These are phyloP conservation scores for Mercurialis annua DNA, from an alignment of 345 rosid species.

Conservation along the genomic window DNA sequence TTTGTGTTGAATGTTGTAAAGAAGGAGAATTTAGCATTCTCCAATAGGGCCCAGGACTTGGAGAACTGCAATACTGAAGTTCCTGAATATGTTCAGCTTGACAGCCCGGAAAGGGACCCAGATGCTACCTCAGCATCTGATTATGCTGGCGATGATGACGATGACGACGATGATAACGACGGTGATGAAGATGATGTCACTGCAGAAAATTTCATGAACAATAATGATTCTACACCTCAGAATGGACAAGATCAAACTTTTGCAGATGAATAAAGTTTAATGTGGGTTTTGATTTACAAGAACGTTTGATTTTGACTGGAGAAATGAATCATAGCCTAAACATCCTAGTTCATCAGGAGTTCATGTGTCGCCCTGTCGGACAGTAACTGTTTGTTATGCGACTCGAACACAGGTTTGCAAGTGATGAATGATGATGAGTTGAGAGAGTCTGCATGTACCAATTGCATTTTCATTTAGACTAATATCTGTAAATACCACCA, in stretches of 20 bases:
- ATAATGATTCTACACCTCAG: not conserved
- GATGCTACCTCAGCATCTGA: slow-evolving; percentile 72
- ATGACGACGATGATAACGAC: slow-evolving; percentile 32
- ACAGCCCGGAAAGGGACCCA: slow-evolving; percentile 56
- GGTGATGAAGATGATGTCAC: slow-evolving; percentile 10
- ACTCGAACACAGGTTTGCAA: too few relatives aligned
- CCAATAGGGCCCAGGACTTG: slow-evolving; percentile 34
- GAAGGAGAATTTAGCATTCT: slow-evolving; percentile 48
- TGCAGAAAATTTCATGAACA: not conserved
- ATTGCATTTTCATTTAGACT: too few relatives aligned
- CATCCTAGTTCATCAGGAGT: not conserved
- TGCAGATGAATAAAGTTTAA: slow-evolving; percentile 2
- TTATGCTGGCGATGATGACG: slow-evolving; percentile 17
- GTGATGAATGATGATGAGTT: too few relatives aligned
- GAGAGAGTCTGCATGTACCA: too few relatives aligned
- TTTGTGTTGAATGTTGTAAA: slow-evolving; percentile 69
- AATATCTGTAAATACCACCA: too few relatives aligned
- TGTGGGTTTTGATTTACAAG: not conserved
- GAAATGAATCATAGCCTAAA: not conserved
- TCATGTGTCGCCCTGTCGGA: too few relatives aligned
- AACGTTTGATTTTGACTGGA: not conserved
- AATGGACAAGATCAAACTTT: slow-evolving; percentile 15
- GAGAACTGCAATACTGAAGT: slow-evolving; percentile 40
- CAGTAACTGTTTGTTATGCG: too few relatives aligned
- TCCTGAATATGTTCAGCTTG: slow-evolving; percentile 67